These are phyloP conservation scores for Oidiodendron maius DNA, from an alignment of 495 filamentous ascomycete genomes.

Conservation along the genomic window DNA sequence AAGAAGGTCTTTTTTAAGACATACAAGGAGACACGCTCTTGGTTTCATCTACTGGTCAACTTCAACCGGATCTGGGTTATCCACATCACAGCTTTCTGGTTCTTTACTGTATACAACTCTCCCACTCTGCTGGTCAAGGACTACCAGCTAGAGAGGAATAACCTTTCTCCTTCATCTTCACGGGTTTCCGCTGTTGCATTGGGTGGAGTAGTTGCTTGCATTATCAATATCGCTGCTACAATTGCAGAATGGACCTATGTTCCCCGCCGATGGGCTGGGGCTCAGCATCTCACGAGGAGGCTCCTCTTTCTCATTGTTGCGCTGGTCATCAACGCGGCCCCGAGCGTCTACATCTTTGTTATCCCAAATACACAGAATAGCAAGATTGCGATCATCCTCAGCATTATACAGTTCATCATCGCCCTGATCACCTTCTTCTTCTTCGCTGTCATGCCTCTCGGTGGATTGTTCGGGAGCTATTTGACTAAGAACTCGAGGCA, in stretches of 20 bases:
- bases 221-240: slow-evolving; percentile 88
- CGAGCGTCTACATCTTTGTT: slow-evolving; percentile 83
- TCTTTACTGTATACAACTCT: slow-evolving; percentile 89
- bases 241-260: slow-evolving; percentile 92
- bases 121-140: slow-evolving; percentile 72
- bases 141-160: slow-evolving; percentile 78
- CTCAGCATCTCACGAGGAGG: slow-evolving; percentile 91
- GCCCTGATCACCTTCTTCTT: slow-evolving; percentile 81
- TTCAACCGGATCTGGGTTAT: slow-evolving; percentile 99
- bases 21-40: slow-evolving; percentile 93
- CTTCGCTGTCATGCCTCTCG: slow-evolving; percentile 92
- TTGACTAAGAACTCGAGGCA: slow-evolving; percentile 78
- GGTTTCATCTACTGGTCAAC: slow-evolving; percentile 95
- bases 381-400: slow-evolving; percentile 59
- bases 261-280: slow-evolving; percentile 87
- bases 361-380: slow-evolving; percentile 41
- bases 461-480: slow-evolving; percentile 94
- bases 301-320: slow-evolving; percentile 77
- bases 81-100: slow-evolving; percentile 91
- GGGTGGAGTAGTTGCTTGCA: slow-evolving; percentile 69
- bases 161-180: slow-evolving; percentile 58
- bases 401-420: slow-evolving; percentile 90
- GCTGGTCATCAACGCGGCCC: slow-evolving; percentile 78
- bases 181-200: slow-evolving; percentile 79
- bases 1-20: slow-evolving; percentile 99